These are phyloP conservation scores for Fraxinus ornus DNA, from an alignment of 305 asterid genomes.

Conservation along the genomic window DNA sequence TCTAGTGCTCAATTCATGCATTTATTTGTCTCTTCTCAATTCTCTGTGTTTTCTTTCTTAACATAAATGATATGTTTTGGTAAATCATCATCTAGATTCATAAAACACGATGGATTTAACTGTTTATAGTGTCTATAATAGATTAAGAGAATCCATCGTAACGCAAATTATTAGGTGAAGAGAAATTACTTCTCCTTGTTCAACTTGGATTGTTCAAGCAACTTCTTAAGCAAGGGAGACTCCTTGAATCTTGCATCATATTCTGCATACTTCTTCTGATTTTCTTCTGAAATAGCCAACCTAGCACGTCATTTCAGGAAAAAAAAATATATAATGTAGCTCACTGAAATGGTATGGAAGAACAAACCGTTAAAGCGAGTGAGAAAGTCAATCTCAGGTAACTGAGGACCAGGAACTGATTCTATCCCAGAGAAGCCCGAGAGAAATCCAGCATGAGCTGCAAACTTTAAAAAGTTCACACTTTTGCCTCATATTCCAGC, in stretches of 20 bases:
- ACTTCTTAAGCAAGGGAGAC: constrained; percentile 73
- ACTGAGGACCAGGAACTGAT: constrained; percentile 89
- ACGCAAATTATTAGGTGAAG: constrained; percentile 9
- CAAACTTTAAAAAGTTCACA: constrained; percentile 36
- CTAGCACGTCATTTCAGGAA: constrained; percentile 2
- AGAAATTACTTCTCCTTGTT: constrained; percentile 70
- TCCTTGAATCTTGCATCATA: constrained; percentile 81
- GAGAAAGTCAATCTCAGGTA: constrained; percentile 75
- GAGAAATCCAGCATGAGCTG: constrained; percentile 87
- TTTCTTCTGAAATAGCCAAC: constrained; percentile 53
- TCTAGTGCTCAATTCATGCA: not conserved
- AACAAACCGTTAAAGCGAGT: constrained; percentile 64
- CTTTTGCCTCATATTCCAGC: constrained; percentile 18
- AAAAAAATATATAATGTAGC: constrained; percentile 16
- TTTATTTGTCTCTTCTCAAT: not conserved
- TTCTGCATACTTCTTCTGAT: constrained; percentile 86
- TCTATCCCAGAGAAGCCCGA: constrained; percentile 77
- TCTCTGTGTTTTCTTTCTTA: not conserved
- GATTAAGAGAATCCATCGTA: not conserved
- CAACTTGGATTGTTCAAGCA: constrained; percentile 69
- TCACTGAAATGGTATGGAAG: not conserved
- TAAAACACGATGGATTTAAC: not conserved
- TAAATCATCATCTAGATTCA: not conserved
- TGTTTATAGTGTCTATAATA: not conserved
- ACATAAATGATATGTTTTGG: not conserved